A percentile compares a stretch with the other conserved stretches of the same genome.
Conservation (phyloP, 306 rosid species). For the Astragalus membranaceus region DNA sequence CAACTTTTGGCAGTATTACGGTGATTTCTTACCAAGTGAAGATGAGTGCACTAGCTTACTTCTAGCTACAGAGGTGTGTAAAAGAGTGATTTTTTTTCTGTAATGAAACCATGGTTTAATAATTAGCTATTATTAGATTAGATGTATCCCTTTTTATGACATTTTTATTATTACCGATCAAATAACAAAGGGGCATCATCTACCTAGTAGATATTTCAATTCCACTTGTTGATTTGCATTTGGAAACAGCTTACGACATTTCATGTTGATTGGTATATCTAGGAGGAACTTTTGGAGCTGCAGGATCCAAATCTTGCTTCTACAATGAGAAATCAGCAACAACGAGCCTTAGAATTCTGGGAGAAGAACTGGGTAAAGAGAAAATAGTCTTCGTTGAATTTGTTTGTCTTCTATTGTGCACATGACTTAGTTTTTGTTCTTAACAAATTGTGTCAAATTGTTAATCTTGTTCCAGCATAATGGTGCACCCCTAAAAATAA, state of each 20-base stretch:
- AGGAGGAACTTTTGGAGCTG: conserved; percentile 88
- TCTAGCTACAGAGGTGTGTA: conserved; percentile 76
- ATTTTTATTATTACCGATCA: neutral
- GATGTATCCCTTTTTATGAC: neutral
- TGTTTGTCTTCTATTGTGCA: conserved; percentile 1
- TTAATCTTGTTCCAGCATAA: conserved; percentile 53
- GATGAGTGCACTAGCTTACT: conserved; percentile 90
- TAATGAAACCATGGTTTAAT: neutral
- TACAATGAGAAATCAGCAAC: conserved; percentile 56
- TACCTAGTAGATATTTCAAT: conserved; percentile 12
- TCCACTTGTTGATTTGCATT: neutral
- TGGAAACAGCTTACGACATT: neutral
- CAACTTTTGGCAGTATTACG: conserved; percentile 91
- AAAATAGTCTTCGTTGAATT: conserved; percentile 15
- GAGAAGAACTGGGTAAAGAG: conserved; percentile 71
- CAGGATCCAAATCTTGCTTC: conserved; percentile 81
- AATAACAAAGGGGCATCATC: neutral
- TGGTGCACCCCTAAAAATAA: conserved; percentile 77
- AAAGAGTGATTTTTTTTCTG: neutral
- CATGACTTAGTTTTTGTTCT: neutral
- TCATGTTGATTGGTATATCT: conserved; percentile 22
- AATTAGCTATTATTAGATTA: neutral
- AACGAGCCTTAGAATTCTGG: conserved; percentile 71
- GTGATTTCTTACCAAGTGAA: conserved; percentile 83
- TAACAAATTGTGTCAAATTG: conserved; percentile 16